Evolutionary conservation across 768 basidiomycete species (phyloP).

Genomic region (Pleurotus platypus): DNA sequence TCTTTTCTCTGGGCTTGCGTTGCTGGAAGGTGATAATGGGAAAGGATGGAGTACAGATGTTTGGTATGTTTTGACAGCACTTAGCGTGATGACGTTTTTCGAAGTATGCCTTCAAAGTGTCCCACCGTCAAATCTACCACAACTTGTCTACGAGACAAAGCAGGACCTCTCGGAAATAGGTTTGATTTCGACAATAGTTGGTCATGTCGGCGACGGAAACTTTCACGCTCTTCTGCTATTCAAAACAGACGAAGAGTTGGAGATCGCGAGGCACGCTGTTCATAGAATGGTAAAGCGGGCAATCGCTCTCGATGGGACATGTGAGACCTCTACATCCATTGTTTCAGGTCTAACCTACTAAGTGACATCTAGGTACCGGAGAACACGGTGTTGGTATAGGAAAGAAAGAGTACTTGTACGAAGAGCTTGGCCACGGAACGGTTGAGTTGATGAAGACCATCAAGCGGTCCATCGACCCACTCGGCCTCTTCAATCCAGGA

Average conservation of each 20-base stretch:
- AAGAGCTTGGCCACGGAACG: constrained; percentile 81
- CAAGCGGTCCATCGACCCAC: constrained; percentile 72
- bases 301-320: constrained; percentile 73
- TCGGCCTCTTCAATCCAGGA: constrained; percentile 79
- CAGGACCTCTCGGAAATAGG: constrained; percentile 58
- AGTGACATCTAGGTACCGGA: constrained; percentile 50
- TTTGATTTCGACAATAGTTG: constrained; percentile 63
- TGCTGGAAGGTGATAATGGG: constrained; percentile 43
- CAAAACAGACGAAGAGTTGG: constrained; percentile 51
- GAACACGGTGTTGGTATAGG: constrained; percentile 90
- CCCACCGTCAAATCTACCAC: constrained; percentile 60
- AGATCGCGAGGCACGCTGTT: constrained; percentile 39
- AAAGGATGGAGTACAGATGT: constrained; percentile 76
- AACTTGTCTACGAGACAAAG: constrained; percentile 67
- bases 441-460: constrained; percentile 82
- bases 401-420: constrained; percentile 72
- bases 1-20: constrained; percentile 51
- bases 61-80: constrained; percentile 37
- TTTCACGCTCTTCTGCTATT: constrained; percentile 54
- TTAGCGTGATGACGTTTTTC: background rate
- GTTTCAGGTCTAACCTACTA: background rate
- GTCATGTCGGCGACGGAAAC: constrained; percentile 73
- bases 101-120: constrained; percentile 30
- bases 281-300: constrained; percentile 65
- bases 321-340: constrained; percentile 29